Evolutionary conservation across 192 early-diverging fungal species (phyloP), one percentile per base, ranked within the genome.

Genomic region (Gigaspora rosea): DNA sequence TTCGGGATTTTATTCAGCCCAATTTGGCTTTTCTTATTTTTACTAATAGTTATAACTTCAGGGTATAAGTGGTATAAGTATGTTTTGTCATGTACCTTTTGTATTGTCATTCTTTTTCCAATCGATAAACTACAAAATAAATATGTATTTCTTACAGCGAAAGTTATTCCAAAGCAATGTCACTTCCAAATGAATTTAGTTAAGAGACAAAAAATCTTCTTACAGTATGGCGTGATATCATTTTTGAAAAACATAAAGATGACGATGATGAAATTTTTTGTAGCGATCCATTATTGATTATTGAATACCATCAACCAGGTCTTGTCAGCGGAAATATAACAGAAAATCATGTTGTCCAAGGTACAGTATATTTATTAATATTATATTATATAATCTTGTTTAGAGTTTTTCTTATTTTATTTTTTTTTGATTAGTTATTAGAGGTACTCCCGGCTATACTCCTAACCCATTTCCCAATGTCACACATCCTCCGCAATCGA

Each of bases 251-350:
- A 51, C 69, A 71, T 56, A 36, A 33, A 3, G 8, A 71, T 16
- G 51, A 71, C 13, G 52, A 71, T 47, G 32, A 70, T 4, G 49
- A 54, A 70, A 51, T 54, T 70, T 54, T 70, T 70, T 58, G 36
- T 32, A 48, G 27, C 0, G 71, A 72, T 36, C 71, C 54, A 16
- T 36, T 72, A 32, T 57, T 72, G 41, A 72, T 72, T 15, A 72
- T 58, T 35, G 71, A 72, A 35, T 72, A 72, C n/a, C 54, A 54
- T 36, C 71, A 72, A 58, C 52, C 51, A 12, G 71, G 54, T 46
- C 51, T 72, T 8, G 2, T 50, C 0, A 27, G 22, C 68, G 0
- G 50, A 71, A 71, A 71, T 51, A 52, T 71, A 8, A 54, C 68
- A 33, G 48, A 48, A 27, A 16, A 0, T 71, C 4, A 52, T 33